phyloP scores from a whole-genome alignment of 2,329 filamentous ascomycete species.

The Bipolaris sorokiniana region DNA sequence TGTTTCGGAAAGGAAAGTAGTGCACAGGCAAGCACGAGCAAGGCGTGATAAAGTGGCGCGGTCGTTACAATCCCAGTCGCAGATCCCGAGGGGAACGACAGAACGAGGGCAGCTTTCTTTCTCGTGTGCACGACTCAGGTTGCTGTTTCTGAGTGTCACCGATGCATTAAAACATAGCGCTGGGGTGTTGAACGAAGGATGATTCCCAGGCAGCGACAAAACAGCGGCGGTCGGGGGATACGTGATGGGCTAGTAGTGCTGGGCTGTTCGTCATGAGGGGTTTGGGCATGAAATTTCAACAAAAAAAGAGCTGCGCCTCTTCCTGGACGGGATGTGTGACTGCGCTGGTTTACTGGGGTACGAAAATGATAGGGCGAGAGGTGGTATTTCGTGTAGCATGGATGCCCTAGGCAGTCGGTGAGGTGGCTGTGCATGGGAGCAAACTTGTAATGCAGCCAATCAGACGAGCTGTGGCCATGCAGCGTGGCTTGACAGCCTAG shows the following conservation, averaged over 20 bases:
- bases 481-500: constrained; percentile 22
- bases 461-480: constrained; percentile 22
- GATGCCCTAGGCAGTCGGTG: constrained; percentile 13
- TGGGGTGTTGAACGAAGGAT: constrained; percentile 16
- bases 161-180: constrained; percentile 24
- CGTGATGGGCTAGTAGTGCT: no score
- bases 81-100: constrained; percentile 13
- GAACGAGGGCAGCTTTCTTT: no score
- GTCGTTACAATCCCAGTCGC: constrained; percentile 17
- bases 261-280: no score
- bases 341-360: constrained; percentile 13
- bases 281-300: not conserved
- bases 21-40: not conserved
- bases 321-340: constrained; percentile 21
- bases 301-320: constrained; percentile 33
- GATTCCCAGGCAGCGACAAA: constrained; percentile 38
- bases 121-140: not conserved
- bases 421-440: constrained; percentile 22
- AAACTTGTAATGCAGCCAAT: constrained; percentile 19
- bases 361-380: constrained; percentile 27
- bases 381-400: constrained; percentile 17
- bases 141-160: constrained; percentile 9
- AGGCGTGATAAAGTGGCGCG: constrained; percentile 4
- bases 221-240: constrained; percentile 20
- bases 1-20: constrained; percentile 27